These are phyloP conservation scores for Brachypodium distachyon DNA, from an alignment of 202 grass and related monocot species.

Conservation along the genomic window DNA sequence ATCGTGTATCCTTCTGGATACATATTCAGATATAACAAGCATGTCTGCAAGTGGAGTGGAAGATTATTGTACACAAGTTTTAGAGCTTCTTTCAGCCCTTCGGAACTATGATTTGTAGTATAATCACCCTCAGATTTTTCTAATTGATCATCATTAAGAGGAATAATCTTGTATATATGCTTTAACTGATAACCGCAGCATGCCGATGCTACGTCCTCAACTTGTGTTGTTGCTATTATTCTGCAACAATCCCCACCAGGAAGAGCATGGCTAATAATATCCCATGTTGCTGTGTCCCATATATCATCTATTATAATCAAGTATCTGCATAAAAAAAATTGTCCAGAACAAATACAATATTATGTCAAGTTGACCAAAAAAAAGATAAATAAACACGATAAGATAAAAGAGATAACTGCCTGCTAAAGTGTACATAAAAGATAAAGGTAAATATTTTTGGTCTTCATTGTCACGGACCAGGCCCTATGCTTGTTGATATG, in stretches of 20 bases:
- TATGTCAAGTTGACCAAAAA: not conserved
- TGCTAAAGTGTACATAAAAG: no score
- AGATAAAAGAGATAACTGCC: no score
- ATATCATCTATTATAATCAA: not conserved
- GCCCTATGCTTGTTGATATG: no score
- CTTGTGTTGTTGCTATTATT: not conserved
- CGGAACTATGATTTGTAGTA: not conserved
- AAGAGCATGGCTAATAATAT: not conserved
- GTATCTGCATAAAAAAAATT: not conserved
- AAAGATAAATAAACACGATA: not conserved
- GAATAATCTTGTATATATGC: not conserved
- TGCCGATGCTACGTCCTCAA: not conserved
- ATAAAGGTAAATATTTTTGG: no score
- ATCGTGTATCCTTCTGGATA: not conserved
- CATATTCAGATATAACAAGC: not conserved
- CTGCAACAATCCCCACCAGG: not conserved
- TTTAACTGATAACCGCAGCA: not conserved
- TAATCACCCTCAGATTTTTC: not conserved
- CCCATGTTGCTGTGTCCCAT: not conserved
- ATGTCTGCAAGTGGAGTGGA: conserved; percentile 12
- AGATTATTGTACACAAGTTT: not conserved
- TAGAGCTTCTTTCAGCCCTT: not conserved
- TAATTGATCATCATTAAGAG: not conserved
- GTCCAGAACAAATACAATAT: not conserved
- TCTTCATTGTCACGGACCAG: no score